Conservation (phyloP, 805 yeast genomes). For the Yamadazyma scolyti region DNA sequence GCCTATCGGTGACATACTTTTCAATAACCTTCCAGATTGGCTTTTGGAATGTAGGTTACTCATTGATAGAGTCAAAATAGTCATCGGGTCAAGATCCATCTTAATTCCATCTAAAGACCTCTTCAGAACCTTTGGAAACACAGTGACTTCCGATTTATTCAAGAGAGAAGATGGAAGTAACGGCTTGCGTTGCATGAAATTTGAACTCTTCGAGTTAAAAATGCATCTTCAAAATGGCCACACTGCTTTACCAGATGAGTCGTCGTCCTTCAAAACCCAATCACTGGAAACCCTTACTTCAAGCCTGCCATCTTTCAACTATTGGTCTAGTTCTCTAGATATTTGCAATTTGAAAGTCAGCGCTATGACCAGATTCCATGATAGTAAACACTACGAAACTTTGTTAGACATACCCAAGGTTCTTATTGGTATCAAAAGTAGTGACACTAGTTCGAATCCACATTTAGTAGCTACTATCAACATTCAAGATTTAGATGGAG, state of each 20-base stretch:
- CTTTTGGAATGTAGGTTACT: constrained; percentile 19
- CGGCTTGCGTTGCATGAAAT: too few relatives aligned
- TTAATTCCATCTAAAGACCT: constrained; percentile 24
- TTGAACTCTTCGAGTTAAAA: too few relatives aligned
- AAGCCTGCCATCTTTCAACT: constrained; percentile 4
- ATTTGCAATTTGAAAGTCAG: constrained; percentile 15
- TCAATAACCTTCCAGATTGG: constrained; percentile 31
- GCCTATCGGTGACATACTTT: constrained; percentile 12
- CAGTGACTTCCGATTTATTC: too few relatives aligned
- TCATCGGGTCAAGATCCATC: constrained; percentile 37
- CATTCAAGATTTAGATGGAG: constrained; percentile 15
- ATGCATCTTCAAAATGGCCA: too few relatives aligned
- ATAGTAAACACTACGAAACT: constrained; percentile 9
- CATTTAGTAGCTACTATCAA: constrained; percentile 1
- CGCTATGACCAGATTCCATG: constrained; percentile 12
- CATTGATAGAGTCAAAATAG: constrained; percentile 15
- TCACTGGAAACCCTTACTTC: constrained; percentile 28
- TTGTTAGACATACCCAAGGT: constrained; percentile 21
- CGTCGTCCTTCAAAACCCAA: constrained; percentile 3
- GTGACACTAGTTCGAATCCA: not conserved
- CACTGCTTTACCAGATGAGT: not conserved
- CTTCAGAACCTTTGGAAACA: constrained; percentile 11
- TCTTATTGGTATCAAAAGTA: constrained; percentile 4
- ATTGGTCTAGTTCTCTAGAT: constrained; percentile 19
- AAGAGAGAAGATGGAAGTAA: not conserved